These are phyloP conservation scores for Knoxia roxburghii DNA, from an alignment of 257 asterid genomes.

Conservation along the genomic window DNA sequence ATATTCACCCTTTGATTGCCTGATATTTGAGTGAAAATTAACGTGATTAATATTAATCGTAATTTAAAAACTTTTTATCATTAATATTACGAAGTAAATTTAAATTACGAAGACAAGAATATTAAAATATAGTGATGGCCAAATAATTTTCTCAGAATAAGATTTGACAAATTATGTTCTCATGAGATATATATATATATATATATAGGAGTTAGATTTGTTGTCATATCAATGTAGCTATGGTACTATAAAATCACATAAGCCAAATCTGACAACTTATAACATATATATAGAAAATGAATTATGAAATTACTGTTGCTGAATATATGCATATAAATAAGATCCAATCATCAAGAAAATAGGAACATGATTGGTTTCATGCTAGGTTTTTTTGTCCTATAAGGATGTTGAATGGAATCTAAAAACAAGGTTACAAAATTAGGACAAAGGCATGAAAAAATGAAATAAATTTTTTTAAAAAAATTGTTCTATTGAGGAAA, in stretches of 20 bases:
- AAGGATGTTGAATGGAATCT: constrained; percentile 54
- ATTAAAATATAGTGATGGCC: no score
- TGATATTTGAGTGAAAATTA: no score
- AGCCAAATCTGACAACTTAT: background rate
- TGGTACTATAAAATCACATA: background rate
- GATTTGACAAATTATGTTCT: no score
- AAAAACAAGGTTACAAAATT: constrained; percentile 24
- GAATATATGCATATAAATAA: background rate
- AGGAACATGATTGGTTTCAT: constrained; percentile 43
- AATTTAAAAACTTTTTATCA: no score
- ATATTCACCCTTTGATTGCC: no score
- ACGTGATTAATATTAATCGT: no score
- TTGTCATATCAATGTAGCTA: background rate
- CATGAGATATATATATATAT: no score
- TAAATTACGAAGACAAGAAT: no score
- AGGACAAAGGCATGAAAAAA: constrained; percentile 31
- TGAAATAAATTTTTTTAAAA: background rate
- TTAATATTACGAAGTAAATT: no score
- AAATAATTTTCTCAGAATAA: no score
- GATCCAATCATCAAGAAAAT: constrained; percentile 32
- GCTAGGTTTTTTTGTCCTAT: constrained; percentile 43
- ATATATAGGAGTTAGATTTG: no score
- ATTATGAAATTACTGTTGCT: constrained; percentile 8
- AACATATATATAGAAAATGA: no score
- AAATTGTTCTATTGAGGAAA: constrained; percentile 20